Conservation (phyloP, 345 rosid genomes). For the Raphanus raphanistrum region DNA sequence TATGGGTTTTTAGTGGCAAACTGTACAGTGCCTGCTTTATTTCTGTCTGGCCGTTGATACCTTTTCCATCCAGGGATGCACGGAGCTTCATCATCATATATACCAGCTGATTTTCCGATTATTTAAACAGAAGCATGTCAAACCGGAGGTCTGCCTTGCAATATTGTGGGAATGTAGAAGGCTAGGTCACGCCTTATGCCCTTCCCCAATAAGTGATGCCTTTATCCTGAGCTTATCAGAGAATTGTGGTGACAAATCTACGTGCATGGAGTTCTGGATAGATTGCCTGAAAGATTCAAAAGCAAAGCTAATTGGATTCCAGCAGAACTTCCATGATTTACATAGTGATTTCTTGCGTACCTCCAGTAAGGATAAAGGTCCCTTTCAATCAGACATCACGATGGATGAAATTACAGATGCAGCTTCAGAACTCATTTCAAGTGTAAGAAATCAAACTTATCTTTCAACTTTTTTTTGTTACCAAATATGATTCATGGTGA, state of each 20-base stretch:
- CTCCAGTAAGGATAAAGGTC: conserved; percentile 35
- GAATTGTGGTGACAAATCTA: conserved; percentile 50
- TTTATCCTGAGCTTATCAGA: conserved; percentile 49
- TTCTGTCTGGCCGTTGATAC: conserved; percentile 14
- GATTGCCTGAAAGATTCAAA: conserved; percentile 61
- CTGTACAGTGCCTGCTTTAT: conserved; percentile 3
- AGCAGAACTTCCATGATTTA: conserved; percentile 52
- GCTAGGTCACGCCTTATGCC: conserved; percentile 82
- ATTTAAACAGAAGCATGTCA: conserved; percentile 52
- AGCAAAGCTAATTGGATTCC: conserved; percentile 60
- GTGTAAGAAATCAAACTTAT: conserved; percentile 49
- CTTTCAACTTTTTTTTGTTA: neutral
- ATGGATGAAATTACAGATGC: conserved; percentile 57
- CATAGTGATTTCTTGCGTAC: conserved; percentile 31
- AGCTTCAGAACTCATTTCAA: conserved; percentile 60
- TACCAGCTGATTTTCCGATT: conserved; percentile 58
- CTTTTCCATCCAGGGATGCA: conserved; percentile 58
- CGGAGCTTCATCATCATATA: conserved; percentile 45
- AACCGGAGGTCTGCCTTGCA: conserved; percentile 56
- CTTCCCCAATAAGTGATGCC: conserved; percentile 66
- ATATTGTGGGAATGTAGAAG: conserved; percentile 80
- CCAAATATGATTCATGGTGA: neutral
- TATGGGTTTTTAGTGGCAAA: conserved; percentile 17
- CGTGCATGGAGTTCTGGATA: conserved; percentile 63
- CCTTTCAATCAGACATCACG: conserved; percentile 40